Evolutionary conservation across 2,329 filamentous ascomycete species (phyloP).

Genomic region (Colletotrichum godetiae): DNA sequence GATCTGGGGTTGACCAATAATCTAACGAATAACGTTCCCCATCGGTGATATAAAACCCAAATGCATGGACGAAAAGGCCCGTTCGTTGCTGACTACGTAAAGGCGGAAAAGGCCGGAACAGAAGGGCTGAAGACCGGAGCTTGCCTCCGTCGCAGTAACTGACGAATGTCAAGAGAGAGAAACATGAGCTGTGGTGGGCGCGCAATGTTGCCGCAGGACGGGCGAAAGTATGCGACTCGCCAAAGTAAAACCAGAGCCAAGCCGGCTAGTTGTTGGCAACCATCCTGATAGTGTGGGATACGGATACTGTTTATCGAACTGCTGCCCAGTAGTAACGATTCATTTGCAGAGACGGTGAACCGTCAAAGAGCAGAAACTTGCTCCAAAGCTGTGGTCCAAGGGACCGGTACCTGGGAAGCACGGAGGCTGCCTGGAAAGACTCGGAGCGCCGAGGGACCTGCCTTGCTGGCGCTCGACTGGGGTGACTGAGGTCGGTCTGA

Average conservation of each 20-base stretch:
- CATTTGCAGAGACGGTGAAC: background rate
- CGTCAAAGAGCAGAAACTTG: background rate
- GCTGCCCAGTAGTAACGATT: background rate
- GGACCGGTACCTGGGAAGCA: conserved; percentile 25
- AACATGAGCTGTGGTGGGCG: background rate
- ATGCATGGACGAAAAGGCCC: conserved; percentile 6
- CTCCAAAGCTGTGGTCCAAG: conserved; percentile 17
- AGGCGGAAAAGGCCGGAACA: conserved; percentile 5
- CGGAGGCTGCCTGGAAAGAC: background rate
- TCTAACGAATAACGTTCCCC: background rate
- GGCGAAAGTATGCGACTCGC: conserved; percentile 2
- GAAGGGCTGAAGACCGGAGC: conserved; percentile 2
- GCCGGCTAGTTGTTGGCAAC: background rate
- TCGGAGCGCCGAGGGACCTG: conserved; percentile 15
- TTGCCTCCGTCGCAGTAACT: conserved; percentile 1
- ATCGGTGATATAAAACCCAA: background rate
- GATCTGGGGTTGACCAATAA: background rate
- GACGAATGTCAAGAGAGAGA: background rate
- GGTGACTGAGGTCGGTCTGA: conserved; percentile 16
- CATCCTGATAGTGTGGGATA: background rate
- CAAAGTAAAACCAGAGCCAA: conserved; percentile 9
- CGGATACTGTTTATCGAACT: background rate
- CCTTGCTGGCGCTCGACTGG: conserved; percentile 7
- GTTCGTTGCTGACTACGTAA: conserved; percentile 20
- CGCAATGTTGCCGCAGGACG: background rate